These are phyloP conservation scores for Monosporascus cannonballus DNA, from an alignment of 2,329 filamentous ascomycete genomes.

Conservation along the genomic window DNA sequence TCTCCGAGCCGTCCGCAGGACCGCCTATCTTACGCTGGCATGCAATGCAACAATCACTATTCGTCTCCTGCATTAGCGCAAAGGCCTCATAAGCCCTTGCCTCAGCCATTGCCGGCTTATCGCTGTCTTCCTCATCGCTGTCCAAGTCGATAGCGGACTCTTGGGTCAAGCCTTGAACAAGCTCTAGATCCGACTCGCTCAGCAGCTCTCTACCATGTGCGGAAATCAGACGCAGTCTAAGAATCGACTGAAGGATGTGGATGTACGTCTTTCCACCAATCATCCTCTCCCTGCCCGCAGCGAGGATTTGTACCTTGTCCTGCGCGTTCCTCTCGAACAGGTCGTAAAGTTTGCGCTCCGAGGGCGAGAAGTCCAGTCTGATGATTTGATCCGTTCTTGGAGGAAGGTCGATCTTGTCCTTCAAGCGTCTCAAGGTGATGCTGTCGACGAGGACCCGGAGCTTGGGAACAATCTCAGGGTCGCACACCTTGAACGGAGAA, in stretches of 20 bases:
- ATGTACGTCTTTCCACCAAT: slow-evolving; percentile 86
- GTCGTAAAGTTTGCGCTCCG: slow-evolving; percentile 75
- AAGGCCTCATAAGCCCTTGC: slow-evolving; percentile 82
- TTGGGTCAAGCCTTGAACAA: slow-evolving; percentile 74
- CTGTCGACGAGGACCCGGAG: slow-evolving; percentile 86
- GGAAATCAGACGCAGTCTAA: slow-evolving; percentile 82
- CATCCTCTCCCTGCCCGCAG: slow-evolving; percentile 52
- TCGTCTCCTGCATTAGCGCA: slow-evolving; percentile 75
- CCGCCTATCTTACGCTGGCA: slow-evolving; percentile 62
- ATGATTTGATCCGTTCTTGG: slow-evolving; percentile 66
- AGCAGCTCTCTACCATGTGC: slow-evolving; percentile 92
- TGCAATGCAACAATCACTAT: slow-evolving; percentile 64
- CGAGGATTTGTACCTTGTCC: slow-evolving; percentile 73
- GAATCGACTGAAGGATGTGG: slow-evolving; percentile 85
- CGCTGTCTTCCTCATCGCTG: slow-evolving; percentile 61
- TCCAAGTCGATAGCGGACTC: slow-evolving; percentile 86
- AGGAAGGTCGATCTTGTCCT: slow-evolving; percentile 84
- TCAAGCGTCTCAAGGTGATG: slow-evolving; percentile 86
- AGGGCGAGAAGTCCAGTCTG: slow-evolving; percentile 65
- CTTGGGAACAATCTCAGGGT: slow-evolving; percentile 77
- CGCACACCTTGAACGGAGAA: slow-evolving; percentile 78
- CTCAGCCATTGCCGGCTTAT: slow-evolving; percentile 52
- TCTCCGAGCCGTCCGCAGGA: slow-evolving; percentile 44
- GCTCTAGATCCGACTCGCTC: slow-evolving; percentile 72
- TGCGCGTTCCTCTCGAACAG: slow-evolving; percentile 78